Conservation (phyloP, 2,329 filamentous ascomycete genomes). For the Didymellaceae sp. region DNA sequence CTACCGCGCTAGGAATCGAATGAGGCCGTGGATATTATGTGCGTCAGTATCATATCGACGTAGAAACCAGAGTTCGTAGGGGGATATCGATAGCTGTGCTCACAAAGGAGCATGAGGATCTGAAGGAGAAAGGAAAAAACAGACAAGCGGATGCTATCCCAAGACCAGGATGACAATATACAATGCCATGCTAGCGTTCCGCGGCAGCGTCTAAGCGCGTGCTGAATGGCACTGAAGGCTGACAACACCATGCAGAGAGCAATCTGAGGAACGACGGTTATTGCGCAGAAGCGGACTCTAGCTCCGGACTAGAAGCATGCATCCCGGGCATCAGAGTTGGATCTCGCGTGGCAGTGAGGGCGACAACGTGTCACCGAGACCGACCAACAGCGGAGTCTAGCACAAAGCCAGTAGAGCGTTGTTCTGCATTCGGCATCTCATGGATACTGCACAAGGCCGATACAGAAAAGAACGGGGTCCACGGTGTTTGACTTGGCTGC, state of each 20-base stretch:
- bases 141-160: conserved; percentile 7
- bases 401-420: neutral
- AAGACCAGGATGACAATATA: conserved; percentile 37
- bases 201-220: conserved; percentile 14
- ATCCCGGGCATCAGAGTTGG: conserved; percentile 4
- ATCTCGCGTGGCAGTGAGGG: conserved; percentile 15
- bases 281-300: neutral
- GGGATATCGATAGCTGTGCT: too few species aligned
- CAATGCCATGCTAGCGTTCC: conserved; percentile 5
- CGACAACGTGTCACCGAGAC: conserved; percentile 3
- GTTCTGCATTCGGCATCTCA: neutral
- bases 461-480: neutral
- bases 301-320: conserved; percentile 1
- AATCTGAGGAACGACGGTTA: neutral
- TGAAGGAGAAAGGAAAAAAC: conserved; percentile 4
- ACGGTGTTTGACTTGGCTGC: conserved; percentile 4
- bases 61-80: neutral
- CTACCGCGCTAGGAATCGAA: conserved; percentile 21
- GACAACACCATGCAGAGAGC: conserved; percentile 3
- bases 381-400: neutral
- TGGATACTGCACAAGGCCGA: conserved; percentile 9
- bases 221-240: conserved; percentile 6
- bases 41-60: conserved; percentile 28
- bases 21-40: conserved; percentile 14
- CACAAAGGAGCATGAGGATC: too few species aligned